phyloP scores from a whole-genome alignment of 2,329 filamentous ascomycete species.

The Biscogniauxia mediterranea region DNA sequence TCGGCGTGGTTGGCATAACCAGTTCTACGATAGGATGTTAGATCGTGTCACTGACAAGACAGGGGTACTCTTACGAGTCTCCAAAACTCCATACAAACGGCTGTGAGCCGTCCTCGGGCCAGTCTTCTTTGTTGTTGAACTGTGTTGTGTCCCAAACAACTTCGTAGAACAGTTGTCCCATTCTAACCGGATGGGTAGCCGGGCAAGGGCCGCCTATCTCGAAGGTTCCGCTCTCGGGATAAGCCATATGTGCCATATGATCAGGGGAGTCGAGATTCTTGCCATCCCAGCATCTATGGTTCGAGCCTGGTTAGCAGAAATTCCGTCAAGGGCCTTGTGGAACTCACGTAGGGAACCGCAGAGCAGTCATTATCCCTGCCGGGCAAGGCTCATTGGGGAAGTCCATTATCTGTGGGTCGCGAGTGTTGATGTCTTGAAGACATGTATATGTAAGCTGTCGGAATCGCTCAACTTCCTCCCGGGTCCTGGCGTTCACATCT shows the following conservation, averaged over 20 bases:
- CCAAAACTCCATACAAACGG: slow-evolving; percentile 41
- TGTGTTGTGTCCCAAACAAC: slow-evolving; percentile 29
- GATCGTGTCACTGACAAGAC: not conserved
- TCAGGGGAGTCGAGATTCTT: slow-evolving; percentile 34
- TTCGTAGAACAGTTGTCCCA: slow-evolving; percentile 45
- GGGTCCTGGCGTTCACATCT: slow-evolving; percentile 35
- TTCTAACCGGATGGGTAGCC: slow-evolving; percentile 37
- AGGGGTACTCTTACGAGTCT: slow-evolving; percentile 16
- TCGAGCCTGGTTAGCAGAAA: not conserved
- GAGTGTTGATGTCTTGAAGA: slow-evolving; percentile 38
- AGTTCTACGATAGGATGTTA: slow-evolving; percentile 16
- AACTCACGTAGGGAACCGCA: slow-evolving; percentile 29
- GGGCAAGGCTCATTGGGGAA: slow-evolving; percentile 40
- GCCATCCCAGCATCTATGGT: slow-evolving; percentile 31
- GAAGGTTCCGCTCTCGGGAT: slow-evolving; percentile 41
- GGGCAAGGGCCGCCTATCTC: slow-evolving; percentile 45
- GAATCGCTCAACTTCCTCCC: slow-evolving; percentile 35
- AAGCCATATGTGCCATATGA: slow-evolving; percentile 41
- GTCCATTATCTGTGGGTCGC: slow-evolving; percentile 37
- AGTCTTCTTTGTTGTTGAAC: slow-evolving; percentile 28
- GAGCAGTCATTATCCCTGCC: slow-evolving; percentile 44
- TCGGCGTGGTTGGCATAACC: slow-evolving; percentile 41
- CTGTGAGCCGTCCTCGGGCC: slow-evolving; percentile 22
- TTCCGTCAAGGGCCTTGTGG: not conserved
- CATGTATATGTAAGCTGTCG: slow-evolving; percentile 41